Evolutionary conservation across 139 green algal species (phyloP).

Genomic region (Zygnema cylindricum): DNA sequence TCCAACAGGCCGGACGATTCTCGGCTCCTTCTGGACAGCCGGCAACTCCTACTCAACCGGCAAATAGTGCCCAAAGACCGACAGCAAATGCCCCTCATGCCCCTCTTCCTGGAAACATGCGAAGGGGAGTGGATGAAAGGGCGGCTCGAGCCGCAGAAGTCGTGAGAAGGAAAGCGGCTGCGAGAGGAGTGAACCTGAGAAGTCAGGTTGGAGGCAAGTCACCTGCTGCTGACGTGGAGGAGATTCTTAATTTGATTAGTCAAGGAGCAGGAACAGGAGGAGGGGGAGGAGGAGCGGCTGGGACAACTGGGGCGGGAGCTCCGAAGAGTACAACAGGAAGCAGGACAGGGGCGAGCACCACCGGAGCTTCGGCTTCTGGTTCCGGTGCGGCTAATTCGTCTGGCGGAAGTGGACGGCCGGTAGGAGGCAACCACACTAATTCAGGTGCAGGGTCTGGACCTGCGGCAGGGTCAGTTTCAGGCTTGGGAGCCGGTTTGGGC

Average conservation of each 20-base stretch:
- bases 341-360: background rate
- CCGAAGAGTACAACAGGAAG: conserved; percentile 3
- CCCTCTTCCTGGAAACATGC: background rate
- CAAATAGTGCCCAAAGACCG: conserved; percentile 12
- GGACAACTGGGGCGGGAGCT: background rate
- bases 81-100: background rate
- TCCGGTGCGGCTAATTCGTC: background rate
- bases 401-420: background rate
- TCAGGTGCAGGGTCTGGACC: background rate
- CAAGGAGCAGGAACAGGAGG: background rate
- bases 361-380: conserved; percentile 8
- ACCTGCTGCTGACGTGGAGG: conserved; percentile 36
- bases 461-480: background rate
- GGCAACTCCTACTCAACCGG: background rate
- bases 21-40: background rate
- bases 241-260: conserved; percentile 52
- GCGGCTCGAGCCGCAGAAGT: conserved; percentile 30
- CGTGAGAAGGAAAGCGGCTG: conserved; percentile 41
- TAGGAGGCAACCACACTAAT: background rate
- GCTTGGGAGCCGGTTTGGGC: conserved; percentile 17
- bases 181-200: conserved; percentile 49
- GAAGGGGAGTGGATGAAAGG: conserved; percentile 49
- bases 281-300: background rate
- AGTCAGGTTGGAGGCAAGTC: background rate
- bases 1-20: background rate